phyloP scores from a whole-genome alignment of 2,329 filamentous ascomycete species.

The Dothiorella sarmentorum region DNA sequence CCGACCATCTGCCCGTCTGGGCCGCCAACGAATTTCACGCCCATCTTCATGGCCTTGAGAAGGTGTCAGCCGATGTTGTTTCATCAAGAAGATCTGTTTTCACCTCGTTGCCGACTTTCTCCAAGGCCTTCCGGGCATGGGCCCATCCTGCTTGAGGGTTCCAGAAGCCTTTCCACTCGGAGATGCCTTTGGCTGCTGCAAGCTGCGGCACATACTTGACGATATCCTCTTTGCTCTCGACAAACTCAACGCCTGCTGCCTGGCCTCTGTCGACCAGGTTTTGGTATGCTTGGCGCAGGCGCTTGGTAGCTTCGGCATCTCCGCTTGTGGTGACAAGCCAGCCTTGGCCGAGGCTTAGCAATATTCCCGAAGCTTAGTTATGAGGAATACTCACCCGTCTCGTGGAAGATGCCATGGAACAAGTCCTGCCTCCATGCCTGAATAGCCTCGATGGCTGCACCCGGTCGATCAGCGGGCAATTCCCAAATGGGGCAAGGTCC shows the following conservation, averaged over 20 bases:
- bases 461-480: neutral
- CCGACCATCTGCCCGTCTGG: constrained; percentile 21
- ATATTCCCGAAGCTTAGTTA: neutral
- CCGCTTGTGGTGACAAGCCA: constrained; percentile 21
- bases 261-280: constrained; percentile 17
- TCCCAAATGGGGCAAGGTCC: neutral
- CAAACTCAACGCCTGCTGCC: constrained; percentile 19
- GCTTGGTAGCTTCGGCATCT: constrained; percentile 18
- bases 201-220: constrained; percentile 19
- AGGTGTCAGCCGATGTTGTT: neutral
- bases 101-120: constrained; percentile 19
- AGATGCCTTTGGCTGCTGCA: constrained; percentile 13
- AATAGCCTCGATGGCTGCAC: constrained; percentile 20
- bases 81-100: constrained; percentile 22
- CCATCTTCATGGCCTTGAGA: constrained; percentile 18
- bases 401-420: constrained; percentile 19
- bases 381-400: constrained; percentile 5
- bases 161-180: constrained; percentile 25
- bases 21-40: constrained; percentile 21
- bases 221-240: constrained; percentile 18
- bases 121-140: constrained; percentile 19
- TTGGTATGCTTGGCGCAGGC: constrained; percentile 20
- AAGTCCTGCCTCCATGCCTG: constrained; percentile 21
- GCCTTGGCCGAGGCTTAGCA: constrained; percentile 12
- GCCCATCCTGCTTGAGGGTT: constrained; percentile 26